Evolutionary conservation across 495 filamentous ascomycete genomes (phyloP), one percentile per base, ranked within the genome.

Genomic region (Penicillium subrubescens): DNA sequence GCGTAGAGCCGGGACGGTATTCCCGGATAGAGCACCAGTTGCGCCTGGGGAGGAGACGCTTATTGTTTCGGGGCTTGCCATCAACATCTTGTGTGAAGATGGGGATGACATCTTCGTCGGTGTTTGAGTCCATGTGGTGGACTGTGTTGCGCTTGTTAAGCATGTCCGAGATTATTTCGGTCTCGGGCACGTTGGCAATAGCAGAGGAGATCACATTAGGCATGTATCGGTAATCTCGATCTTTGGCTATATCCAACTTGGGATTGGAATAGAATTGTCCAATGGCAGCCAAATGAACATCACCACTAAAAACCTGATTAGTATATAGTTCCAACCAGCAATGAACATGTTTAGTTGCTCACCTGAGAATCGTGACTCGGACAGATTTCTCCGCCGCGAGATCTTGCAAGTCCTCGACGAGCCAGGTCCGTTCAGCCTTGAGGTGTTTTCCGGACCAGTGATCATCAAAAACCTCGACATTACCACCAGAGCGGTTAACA

Each of bases 391-490:
- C 92, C 10, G 89, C 92, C 15, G 96, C 94, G 52, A 98, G 79
- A 67, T 93, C 89, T 73, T 99, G 95, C 17, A 99, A 82, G 60
- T 96, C 92, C 69, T 94, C 88, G 37, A 99, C 87, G 66, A 97
- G 84, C 80, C 90, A 90, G 66, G 88, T 90, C 34, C 95, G 86
- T 78, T 99, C 95, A 12, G 80, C 75, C 72, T 98, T 98, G 77
- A 97, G 92, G 70, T 93, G 89, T 69, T 92, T 96, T 23, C 95
- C 94, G 3, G 95, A 96, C 95, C 95, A 99, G 71, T 98, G 94
- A 74, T 99, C 95, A 76, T 98, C 95, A 31, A 96, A 83, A 17
- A 99, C 91, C 76, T 97, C 96, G 7, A 97, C 91, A 48, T 92
- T 93, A 58, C 92, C 94, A 70, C 97, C 94, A 70, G 96, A 92